Conservation (phyloP, 2,329 filamentous ascomycete genomes). For the Chrysoporthe cubensis region DNA sequence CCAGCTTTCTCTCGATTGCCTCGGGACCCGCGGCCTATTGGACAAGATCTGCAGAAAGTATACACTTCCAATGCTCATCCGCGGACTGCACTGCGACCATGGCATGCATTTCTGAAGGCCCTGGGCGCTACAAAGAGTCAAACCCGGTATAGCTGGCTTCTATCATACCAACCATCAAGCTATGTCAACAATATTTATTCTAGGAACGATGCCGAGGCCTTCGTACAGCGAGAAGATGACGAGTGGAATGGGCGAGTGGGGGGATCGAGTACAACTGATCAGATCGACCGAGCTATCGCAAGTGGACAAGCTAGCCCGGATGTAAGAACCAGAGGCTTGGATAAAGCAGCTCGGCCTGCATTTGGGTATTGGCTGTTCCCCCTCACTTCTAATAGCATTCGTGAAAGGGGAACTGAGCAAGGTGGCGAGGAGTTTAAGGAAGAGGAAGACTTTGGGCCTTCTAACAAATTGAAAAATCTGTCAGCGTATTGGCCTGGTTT, state of each 20-base stretch:
- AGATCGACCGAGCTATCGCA: conserved; percentile 9
- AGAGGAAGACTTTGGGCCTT: neutral
- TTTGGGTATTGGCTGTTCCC: conserved; percentile 8
- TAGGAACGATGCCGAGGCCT: neutral
- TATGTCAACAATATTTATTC: neutral
- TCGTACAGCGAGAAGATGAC: conserved; percentile 3
- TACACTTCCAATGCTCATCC: conserved; percentile 4
- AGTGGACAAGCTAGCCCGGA: conserved; percentile 3
- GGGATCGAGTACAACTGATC: neutral
- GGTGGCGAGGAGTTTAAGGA: neutral
- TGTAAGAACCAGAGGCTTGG: neutral
- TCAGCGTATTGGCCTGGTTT: neutral
- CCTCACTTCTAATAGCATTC: neutral
- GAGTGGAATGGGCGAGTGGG: neutral
- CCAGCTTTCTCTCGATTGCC: neutral
- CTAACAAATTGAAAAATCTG: neutral
- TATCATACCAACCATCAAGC: conserved; percentile 5
- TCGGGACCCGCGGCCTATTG: neutral
- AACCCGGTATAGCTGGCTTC: neutral
- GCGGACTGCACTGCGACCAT: neutral
- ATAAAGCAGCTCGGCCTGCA: neutral
- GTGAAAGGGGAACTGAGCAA: neutral
- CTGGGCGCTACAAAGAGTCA: neutral
- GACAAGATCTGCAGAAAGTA: neutral
- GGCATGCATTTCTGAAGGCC: neutral